Evolutionary conservation across 495 filamentous ascomycete species (phyloP), one percentile per base, ranked within the genome.

Genomic region (Penicillium parvum): DNA sequence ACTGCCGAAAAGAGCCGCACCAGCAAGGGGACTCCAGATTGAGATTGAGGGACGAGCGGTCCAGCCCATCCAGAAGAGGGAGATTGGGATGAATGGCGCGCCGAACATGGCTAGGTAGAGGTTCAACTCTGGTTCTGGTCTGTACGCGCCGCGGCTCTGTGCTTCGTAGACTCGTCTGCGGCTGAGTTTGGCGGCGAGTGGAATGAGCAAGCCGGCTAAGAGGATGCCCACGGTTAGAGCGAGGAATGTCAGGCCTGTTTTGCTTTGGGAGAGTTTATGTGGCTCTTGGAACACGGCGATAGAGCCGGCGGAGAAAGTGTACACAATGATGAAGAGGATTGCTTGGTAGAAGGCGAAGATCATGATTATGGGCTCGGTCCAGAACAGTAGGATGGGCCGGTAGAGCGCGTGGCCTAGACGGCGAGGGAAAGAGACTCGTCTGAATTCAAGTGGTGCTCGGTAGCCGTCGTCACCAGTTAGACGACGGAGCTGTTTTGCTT

Each of bases 261-360:
- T 40, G 8, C 74, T 71, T 17, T 68, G 25, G 0, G 58, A 60
- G 27, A 78, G 66, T 7, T 62, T 55, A 43, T 83, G 74, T 1
- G 65, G 71, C 0, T 74, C 64, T 16, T 61, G 52, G 51, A 79
- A 86, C 46, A 84, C 72, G 51, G 69, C 73, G 10, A 66, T 65
- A 49, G 79, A 85, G 8, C 77, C 79, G 12, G 73, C 66, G 6
- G 80, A 59, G 53, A 81, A 82, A 11, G 76, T 75, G 55, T 81
- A 84, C 0, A 82, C 65, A 8, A 84, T 64, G 33, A 79, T 71
- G 52, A 81, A 83, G 18, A 83, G 61, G 5, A 81, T 53, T 0
- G 72, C 65, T 12, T 81, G 58, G 43, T 80, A 82, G 2, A 71
- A 35, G 1, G 71, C 63, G 12, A 81, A 56, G 0, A 68, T 58